Conservation (phyloP, 306 rosid species). For the Gastrolobium villosum region DNA sequence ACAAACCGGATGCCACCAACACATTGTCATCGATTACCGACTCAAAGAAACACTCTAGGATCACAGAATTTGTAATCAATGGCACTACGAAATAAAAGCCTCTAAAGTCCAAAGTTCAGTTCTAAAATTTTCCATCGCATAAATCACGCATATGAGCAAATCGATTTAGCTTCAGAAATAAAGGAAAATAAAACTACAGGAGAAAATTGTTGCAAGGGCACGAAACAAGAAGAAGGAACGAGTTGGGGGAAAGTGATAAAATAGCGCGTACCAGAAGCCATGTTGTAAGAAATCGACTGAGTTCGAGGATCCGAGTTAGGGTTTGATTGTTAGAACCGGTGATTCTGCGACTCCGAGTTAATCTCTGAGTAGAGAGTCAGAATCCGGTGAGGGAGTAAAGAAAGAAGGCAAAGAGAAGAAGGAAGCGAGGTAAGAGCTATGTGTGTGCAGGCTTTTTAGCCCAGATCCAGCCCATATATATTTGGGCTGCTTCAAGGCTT, state of each 20-base stretch:
- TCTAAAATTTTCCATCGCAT: neutral
- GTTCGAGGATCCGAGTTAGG: constrained; percentile 48
- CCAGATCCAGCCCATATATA: constrained; percentile 8
- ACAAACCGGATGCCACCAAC: constrained; percentile 8
- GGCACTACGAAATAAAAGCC: constrained; percentile 14
- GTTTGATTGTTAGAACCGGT: constrained; percentile 33
- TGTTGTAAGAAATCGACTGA: constrained; percentile 35
- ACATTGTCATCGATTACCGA: constrained; percentile 26
- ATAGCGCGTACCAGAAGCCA: constrained; percentile 55
- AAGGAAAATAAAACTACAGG: neutral
- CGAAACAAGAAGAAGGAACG: neutral
- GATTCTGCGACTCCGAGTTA: constrained; percentile 33
- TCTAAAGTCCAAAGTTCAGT: constrained; percentile 23
- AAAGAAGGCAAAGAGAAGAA: neutral
- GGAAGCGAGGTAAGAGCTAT: neutral
- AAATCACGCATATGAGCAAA: constrained; percentile 31
- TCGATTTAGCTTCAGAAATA: neutral
- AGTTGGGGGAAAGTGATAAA: neutral
- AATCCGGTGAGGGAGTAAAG: constrained; percentile 32
- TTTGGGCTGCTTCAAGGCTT: neutral
- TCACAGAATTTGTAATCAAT: constrained; percentile 10
- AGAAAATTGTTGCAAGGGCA: neutral
- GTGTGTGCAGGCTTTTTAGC: neutral
- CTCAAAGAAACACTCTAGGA: constrained; percentile 29
- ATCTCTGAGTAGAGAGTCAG: neutral